phyloP scores from a whole-genome alignment of 371 early-diverging fungal genomes.

The Choanephora cucurbitarum region DNA sequence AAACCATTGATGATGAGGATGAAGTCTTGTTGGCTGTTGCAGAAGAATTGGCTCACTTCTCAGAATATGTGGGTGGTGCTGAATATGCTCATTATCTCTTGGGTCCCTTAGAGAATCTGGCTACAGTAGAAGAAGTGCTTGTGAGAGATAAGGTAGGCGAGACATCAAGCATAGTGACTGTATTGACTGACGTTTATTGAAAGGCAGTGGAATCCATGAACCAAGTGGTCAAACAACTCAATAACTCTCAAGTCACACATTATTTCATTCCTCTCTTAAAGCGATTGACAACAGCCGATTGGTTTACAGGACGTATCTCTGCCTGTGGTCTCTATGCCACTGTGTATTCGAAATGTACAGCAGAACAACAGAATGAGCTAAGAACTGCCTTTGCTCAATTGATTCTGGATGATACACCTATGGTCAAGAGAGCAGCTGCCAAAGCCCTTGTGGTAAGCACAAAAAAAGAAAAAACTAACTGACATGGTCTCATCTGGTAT shows the following conservation, averaged over 20 bases:
- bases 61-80: conserved; percentile 90
- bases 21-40: conserved; percentile 94
- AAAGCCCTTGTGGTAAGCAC: conserved; percentile 78
- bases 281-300: conserved; percentile 91
- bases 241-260: conserved; percentile 81
- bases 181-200: conserved; percentile 3
- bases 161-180: too few species aligned
- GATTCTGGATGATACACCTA: conserved; percentile 97
- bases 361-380: conserved; percentile 82
- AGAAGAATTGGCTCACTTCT: conserved; percentile 92
- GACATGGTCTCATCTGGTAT: not conserved
- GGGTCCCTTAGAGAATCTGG: conserved; percentile 92
- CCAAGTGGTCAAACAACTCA: conserved; percentile 74
- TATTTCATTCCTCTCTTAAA: conserved; percentile 89
- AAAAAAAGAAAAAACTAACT: not conserved
- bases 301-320: conserved; percentile 97
- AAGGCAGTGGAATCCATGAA: conserved; percentile 94
- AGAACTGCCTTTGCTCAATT: conserved; percentile 76
- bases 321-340: conserved; percentile 92
- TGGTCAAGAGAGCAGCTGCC: conserved; percentile 96
- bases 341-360: conserved; percentile 71
- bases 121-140: conserved; percentile 95
- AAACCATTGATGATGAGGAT: conserved; percentile 98
- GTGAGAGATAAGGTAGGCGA: conserved; percentile 89
- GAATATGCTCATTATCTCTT: conserved; percentile 84